Conservation (phyloP, 1,284 basidiomycete genomes). For the Leccinum proliferum region DNA sequence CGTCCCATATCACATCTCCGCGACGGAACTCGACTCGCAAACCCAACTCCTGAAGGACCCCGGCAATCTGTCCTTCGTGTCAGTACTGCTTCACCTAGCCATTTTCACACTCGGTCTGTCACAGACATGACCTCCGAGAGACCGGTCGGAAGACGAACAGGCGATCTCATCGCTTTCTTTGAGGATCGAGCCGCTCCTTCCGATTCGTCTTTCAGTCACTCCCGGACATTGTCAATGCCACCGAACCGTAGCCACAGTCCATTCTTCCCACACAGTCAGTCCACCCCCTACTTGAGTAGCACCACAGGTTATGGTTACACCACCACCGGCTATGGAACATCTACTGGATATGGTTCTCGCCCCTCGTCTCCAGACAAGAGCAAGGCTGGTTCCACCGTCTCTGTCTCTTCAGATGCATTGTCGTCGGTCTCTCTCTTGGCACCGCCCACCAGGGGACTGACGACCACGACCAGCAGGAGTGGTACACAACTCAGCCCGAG, state of each 20-base stretch:
- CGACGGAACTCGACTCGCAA: conserved; percentile 29
- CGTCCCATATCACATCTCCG: conserved; percentile 39
- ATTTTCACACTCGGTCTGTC: conserved; percentile 22
- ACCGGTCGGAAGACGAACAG: conserved; percentile 52
- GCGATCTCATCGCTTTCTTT: conserved; percentile 69
- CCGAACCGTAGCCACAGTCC: conserved; percentile 49
- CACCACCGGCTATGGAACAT: conserved; percentile 27
- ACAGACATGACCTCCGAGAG: conserved; percentile 27
- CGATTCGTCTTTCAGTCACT: conserved; percentile 35
- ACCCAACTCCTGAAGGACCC: conserved; percentile 35
- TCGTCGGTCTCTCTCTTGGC: conserved; percentile 37
- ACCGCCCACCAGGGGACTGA: conserved; percentile 28
- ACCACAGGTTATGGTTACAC: conserved; percentile 28
- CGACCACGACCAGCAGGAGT: conserved; percentile 20
- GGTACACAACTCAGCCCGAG: conserved; percentile 27
- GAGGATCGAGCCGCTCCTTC: conserved; percentile 44
- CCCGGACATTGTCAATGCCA: conserved; percentile 50
- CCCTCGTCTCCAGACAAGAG: conserved; percentile 45
- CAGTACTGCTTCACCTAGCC: conserved; percentile 22
- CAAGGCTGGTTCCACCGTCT: conserved; percentile 31
- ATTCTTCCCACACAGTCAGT: conserved; percentile 38
- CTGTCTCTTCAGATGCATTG: conserved; percentile 24
- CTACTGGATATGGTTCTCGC: conserved; percentile 32
- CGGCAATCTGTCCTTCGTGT: conserved; percentile 34
- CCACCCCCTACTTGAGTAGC: conserved; percentile 34